Evolutionary conservation across 495 filamentous ascomycete species (phyloP).

Genomic region (Talaromyces proteolyticus): DNA sequence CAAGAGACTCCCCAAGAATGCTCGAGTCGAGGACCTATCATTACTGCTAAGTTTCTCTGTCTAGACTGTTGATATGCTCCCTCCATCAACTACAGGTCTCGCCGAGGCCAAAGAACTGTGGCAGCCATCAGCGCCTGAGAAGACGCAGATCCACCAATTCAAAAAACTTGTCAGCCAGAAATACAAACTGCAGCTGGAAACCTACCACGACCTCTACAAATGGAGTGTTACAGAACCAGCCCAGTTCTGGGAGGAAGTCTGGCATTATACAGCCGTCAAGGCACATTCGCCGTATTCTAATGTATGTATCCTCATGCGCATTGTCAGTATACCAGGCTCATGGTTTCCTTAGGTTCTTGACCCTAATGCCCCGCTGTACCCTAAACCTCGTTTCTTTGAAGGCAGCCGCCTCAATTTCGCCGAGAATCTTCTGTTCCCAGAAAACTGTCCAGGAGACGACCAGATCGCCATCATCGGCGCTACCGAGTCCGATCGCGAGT

Average conservation of each 20-base stretch:
- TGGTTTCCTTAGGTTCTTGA: conserved; percentile 82
- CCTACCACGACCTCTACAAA: conserved; percentile 65
- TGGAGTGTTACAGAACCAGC: conserved; percentile 79
- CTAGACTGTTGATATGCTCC: neutral
- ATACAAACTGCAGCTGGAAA: conserved; percentile 52
- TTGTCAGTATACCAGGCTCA: too few relatives aligned
- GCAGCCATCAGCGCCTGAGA: conserved; percentile 60
- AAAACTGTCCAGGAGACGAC: conserved; percentile 49
- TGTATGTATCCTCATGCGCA: conserved; percentile 31
- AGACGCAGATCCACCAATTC: conserved; percentile 66
- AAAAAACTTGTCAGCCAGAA: conserved; percentile 62
- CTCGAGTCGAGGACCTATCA: too few relatives aligned
- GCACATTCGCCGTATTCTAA: conserved; percentile 56
- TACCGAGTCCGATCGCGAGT: conserved; percentile 62
- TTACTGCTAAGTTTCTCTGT: too few relatives aligned
- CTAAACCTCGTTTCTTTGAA: conserved; percentile 76
- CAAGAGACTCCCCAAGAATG: too few relatives aligned
- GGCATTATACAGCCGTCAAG: conserved; percentile 71
- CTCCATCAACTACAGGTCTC: conserved; percentile 4
- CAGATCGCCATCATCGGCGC: conserved; percentile 62
- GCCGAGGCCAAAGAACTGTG: conserved; percentile 51
- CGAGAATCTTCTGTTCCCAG: conserved; percentile 82
- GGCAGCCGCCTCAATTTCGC: conserved; percentile 81
- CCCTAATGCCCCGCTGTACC: conserved; percentile 64
- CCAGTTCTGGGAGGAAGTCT: conserved; percentile 80